A percentile compares a stretch with the other conserved stretches of the same genome.
phyloP scores from a whole-genome alignment of 1,139 yeast genomes.

The Dujonia santamariae region DNA sequence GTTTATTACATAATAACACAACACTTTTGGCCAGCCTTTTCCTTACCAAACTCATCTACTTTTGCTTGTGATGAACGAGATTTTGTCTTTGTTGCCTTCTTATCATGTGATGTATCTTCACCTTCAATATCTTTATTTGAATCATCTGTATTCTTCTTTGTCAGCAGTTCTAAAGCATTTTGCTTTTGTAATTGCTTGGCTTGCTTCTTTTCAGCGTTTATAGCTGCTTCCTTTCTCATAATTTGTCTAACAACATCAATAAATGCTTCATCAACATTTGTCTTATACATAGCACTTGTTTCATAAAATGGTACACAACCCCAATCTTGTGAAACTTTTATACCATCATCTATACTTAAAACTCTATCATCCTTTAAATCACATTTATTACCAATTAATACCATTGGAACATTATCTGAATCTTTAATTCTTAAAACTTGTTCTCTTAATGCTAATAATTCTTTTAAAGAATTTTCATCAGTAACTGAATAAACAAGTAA shows the following conservation, averaged over 20 bases:
- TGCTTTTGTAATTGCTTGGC: slow-evolving; percentile 41
- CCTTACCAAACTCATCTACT: background rate
- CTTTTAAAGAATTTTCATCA: slow-evolving; percentile 80
- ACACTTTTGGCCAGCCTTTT: slow-evolving; percentile 4
- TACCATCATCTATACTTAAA: slow-evolving; percentile 77
- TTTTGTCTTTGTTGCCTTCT: background rate
- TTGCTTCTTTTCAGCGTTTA: slow-evolving; percentile 46
- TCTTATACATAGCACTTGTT: slow-evolving; percentile 87
- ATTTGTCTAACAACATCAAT: slow-evolving; percentile 87
- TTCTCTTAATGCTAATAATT: slow-evolving; percentile 76
- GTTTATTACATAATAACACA: slow-evolving; percentile 9
- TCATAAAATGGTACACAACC: slow-evolving; percentile 90
- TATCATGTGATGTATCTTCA: background rate
- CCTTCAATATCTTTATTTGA: slow-evolving; percentile 3
- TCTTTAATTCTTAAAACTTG: slow-evolving; percentile 91
- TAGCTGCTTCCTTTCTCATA: slow-evolving; percentile 66
- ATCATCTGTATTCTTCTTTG: background rate
- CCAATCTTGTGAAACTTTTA: slow-evolving; percentile 78
- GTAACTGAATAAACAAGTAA: slow-evolving; percentile 87
- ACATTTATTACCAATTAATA: slow-evolving; percentile 83
- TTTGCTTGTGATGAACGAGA: background rate
- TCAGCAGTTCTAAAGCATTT: slow-evolving; percentile 10
- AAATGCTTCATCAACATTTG: slow-evolving; percentile 89
- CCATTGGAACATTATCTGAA: slow-evolving; percentile 74
- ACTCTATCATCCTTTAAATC: slow-evolving; percentile 77